Conservation (phyloP, 1,284 basidiomycete species). For the Leucoagaricus sp. region DNA sequence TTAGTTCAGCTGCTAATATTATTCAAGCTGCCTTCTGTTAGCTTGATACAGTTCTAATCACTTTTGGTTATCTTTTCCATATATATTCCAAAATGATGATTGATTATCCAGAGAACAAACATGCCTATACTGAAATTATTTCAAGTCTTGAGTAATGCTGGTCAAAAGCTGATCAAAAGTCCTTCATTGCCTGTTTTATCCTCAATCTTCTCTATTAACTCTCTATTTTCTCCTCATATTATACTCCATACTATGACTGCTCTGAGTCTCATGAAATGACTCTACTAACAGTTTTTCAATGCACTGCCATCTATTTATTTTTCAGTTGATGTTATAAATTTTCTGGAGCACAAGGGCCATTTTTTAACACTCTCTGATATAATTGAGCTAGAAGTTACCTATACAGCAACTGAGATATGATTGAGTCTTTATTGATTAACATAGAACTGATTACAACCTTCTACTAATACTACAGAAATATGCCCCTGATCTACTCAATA, state of each 20-base stretch:
- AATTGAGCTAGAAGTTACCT: no score
- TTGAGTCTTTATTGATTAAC: no score
- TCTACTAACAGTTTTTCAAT: background rate
- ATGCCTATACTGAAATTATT: background rate
- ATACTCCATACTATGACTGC: background rate
- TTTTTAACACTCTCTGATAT: no score
- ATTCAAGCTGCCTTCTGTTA: conserved; percentile 27
- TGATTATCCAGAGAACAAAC: background rate
- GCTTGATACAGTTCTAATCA: background rate
- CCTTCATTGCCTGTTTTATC: background rate
- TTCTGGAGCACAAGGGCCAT: no score
- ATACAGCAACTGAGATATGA: no score
- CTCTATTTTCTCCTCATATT: background rate
- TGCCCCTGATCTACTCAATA: background rate
- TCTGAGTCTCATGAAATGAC: background rate
- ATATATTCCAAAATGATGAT: background rate
- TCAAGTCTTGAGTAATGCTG: background rate
- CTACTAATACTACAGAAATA: no score
- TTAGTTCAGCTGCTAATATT: conserved; percentile 41
- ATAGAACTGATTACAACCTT: no score
- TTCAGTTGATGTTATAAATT: no score
- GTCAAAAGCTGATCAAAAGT: background rate
- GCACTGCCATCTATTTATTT: background rate
- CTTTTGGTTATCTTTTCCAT: background rate
- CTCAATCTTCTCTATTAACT: background rate